Evolutionary conservation across 2,329 filamentous ascomycete genomes (phyloP).

Genomic region (Metarhizium robertsii): DNA sequence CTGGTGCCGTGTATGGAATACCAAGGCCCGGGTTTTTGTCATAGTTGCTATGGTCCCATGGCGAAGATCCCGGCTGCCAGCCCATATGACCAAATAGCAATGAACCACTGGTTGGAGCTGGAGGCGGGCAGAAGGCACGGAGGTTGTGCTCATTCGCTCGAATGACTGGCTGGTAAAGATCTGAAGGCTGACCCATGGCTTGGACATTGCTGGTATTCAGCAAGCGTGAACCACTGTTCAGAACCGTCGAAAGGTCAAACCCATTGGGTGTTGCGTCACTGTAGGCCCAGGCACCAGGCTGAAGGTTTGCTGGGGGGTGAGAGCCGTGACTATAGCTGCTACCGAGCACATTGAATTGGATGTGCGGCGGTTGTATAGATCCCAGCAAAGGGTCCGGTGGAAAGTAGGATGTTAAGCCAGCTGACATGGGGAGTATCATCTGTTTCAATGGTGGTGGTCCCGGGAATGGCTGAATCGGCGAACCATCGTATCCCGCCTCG

Average conservation of each 20-base stretch:
- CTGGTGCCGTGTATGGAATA: background rate
- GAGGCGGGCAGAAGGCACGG: conserved; percentile 27
- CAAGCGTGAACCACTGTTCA: background rate
- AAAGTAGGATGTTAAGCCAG: conserved; percentile 11
- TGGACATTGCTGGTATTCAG: background rate
- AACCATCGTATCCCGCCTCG: conserved; percentile 83
- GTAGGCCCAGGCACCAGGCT: background rate
- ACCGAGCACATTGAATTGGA: conserved; percentile 4
- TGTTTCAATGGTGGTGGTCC: conserved; percentile 76
- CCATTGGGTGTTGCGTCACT: background rate
- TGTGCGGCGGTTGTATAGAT: conserved; percentile 7
- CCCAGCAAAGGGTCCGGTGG: conserved; percentile 2
- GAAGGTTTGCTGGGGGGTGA: background rate
- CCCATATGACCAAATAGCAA: conserved; percentile 20
- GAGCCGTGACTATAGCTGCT: background rate
- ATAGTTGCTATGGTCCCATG: conserved; percentile 5
- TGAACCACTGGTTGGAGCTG: conserved; percentile 20
- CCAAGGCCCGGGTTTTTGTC: background rate
- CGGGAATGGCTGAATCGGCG: conserved; percentile 60
- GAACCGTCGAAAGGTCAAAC: background rate
- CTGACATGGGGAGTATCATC: conserved; percentile 58
- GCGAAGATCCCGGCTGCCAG: conserved; percentile 10
- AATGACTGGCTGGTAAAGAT: conserved; percentile 22
- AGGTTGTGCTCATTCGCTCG: conserved; percentile 28
- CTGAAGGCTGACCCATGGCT: conserved; percentile 10